Percentiles rank a stretch among this genome's conserved stretches.
phyloP scores from a whole-genome alignment of 164 flowering plant species.

The Tetrastigma voinierianum region DNA sequence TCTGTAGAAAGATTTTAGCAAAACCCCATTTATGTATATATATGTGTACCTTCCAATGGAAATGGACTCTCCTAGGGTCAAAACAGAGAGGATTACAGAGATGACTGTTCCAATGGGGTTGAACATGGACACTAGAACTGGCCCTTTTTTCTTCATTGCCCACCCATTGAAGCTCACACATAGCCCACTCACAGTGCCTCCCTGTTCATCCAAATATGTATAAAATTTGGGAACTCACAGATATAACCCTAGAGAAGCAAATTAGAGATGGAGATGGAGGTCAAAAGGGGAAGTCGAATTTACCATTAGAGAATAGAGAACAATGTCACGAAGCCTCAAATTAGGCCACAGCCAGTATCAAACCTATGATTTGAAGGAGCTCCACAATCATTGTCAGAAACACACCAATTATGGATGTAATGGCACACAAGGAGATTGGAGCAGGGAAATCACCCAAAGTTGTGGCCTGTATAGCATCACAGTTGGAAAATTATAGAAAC shows the following conservation, averaged over 20 bases:
- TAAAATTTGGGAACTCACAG: neutral
- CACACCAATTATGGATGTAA: conserved; percentile 62
- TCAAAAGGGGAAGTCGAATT: neutral
- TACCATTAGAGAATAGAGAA: conserved; percentile 57
- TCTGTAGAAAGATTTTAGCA: no score
- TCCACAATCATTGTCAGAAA: conserved; percentile 34
- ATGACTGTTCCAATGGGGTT: conserved; percentile 68
- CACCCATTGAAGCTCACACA: conserved; percentile 73
- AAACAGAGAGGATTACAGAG: conserved; percentile 46
- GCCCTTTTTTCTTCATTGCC: conserved; percentile 86
- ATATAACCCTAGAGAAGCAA: no score
- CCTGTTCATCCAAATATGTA: conserved; percentile 28
- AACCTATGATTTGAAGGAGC: conserved; percentile 35
- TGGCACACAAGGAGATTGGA: conserved; percentile 62
- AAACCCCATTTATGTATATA: no score
- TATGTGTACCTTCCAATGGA: conserved; percentile 50
- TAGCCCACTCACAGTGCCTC: conserved; percentile 52
- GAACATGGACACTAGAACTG: conserved; percentile 80
- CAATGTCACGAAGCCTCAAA: conserved; percentile 20
- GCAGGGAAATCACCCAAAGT: conserved; percentile 79
- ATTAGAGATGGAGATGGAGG: no score
- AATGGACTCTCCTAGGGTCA: conserved; percentile 55
- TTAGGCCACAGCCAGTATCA: conserved; percentile 24
- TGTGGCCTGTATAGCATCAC: conserved; percentile 44
- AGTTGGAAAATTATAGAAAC: neutral